These are phyloP conservation scores for Ophiocordyceps robertsii DNA, from an alignment of 2,329 filamentous ascomycete genomes.

Conservation along the genomic window DNA sequence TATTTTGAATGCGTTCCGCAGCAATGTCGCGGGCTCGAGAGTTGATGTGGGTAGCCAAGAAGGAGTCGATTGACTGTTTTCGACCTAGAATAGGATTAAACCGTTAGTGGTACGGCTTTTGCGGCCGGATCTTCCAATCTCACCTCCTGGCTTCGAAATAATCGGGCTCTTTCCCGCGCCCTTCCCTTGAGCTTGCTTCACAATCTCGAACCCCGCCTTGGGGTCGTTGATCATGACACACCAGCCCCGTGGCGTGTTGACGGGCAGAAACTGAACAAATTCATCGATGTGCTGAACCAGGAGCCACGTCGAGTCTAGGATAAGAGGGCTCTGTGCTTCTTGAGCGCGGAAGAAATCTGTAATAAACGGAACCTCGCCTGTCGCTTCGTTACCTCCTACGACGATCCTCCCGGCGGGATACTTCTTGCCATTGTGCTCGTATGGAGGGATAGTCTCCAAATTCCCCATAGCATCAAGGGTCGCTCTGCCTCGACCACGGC, in stretches of 20 bases:
- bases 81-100: too few species aligned
- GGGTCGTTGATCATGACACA: constrained; percentile 9
- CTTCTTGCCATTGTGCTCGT: constrained; percentile 6
- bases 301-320: constrained; percentile 15
- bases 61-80: too few species aligned
- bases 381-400: constrained; percentile 4
- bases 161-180: constrained; percentile 9
- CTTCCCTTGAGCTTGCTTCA: constrained; percentile 5
- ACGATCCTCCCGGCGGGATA: constrained; percentile 11
- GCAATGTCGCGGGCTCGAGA: neutral
- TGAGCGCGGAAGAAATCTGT: constrained; percentile 11
- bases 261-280: constrained; percentile 13
- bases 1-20: constrained; percentile 5
- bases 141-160: too few species aligned
- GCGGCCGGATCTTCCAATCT: too few species aligned
- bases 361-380: constrained; percentile 4
- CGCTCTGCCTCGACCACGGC: constrained; percentile 12
- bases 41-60: neutral
- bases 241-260: constrained; percentile 11
- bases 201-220: constrained; percentile 8
- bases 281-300: constrained; percentile 12
- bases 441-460: constrained; percentile 23
- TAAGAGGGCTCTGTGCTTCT: constrained; percentile 18
- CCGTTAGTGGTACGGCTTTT: too few species aligned
- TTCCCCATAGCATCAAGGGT: constrained; percentile 15